phyloP scores from a whole-genome alignment of 352 stramenopile species.

The Peronosclerospora sorghi region DNA sequence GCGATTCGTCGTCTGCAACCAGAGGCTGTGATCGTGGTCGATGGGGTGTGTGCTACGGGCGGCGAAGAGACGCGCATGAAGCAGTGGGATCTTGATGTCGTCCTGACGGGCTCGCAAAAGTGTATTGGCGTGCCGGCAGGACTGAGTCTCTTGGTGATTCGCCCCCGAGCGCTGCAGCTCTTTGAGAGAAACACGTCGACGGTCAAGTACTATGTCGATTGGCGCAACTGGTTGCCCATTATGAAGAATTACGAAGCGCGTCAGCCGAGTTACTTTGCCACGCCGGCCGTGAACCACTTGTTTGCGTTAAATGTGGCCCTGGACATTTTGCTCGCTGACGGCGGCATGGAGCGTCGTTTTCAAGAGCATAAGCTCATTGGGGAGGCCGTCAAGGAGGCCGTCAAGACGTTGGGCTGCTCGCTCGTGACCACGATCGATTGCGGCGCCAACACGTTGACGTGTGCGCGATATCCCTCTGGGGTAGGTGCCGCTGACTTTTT shows the following conservation, averaged over 20 bases:
- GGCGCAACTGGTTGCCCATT: slow-evolving; percentile 70
- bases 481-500: slow-evolving; percentile 56
- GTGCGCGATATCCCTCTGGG: slow-evolving; percentile 58
- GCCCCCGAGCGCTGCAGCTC: slow-evolving; percentile 47
- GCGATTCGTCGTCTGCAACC: slow-evolving; percentile 48
- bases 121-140: slow-evolving; percentile 61
- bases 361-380: slow-evolving; percentile 47
- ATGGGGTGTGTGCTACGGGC: slow-evolving; percentile 57
- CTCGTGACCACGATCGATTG: slow-evolving; percentile 41
- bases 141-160: slow-evolving; percentile 53
- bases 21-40: slow-evolving; percentile 51
- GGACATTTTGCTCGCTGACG: slow-evolving; percentile 60
- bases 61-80: slow-evolving; percentile 75
- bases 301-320: slow-evolving; percentile 59
- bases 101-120: slow-evolving; percentile 73
- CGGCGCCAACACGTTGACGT: slow-evolving; percentile 61
- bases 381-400: slow-evolving; percentile 54
- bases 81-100: slow-evolving; percentile 67
- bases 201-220: slow-evolving; percentile 66
- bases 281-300: slow-evolving; percentile 67
- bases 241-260: slow-evolving; percentile 80
- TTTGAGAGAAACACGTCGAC: slow-evolving; percentile 49
- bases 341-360: slow-evolving; percentile 71
- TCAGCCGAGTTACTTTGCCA: slow-evolving; percentile 67
- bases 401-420: slow-evolving; percentile 46